These are phyloP conservation scores for Hymenoscyphus repandus DNA, from an alignment of 2,329 filamentous ascomycete genomes.

Conservation along the genomic window DNA sequence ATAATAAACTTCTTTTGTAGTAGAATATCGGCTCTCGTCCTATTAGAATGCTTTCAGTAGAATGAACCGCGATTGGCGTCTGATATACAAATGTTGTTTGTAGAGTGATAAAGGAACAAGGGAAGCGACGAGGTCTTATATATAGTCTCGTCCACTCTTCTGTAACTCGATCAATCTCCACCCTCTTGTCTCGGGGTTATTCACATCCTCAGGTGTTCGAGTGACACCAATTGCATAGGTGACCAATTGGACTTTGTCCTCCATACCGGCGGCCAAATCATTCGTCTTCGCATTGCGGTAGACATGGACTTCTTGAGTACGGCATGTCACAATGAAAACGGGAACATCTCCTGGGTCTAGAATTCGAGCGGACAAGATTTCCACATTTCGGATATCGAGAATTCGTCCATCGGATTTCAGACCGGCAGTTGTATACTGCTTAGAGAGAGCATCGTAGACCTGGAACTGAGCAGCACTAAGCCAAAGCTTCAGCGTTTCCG, in stretches of 20 bases:
- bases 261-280: constrained; percentile 91
- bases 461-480: constrained; percentile 93
- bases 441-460: constrained; percentile 92
- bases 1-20: not conserved
- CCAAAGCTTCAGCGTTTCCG: constrained; percentile 88
- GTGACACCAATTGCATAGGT: constrained; percentile 98
- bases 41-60: not conserved
- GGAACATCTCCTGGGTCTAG: constrained; percentile 83
- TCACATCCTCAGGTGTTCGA: constrained; percentile 87
- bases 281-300: constrained; percentile 89
- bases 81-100: constrained; percentile 1
- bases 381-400: constrained; percentile 89
- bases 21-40: not conserved
- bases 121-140: constrained; percentile 40
- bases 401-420: constrained; percentile 94
- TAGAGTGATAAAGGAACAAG: not conserved
- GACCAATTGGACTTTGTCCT: constrained; percentile 96
- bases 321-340: constrained; percentile 94
- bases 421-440: constrained; percentile 90
- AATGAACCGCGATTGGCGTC: not conserved
- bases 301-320: constrained; percentile 96
- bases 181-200: constrained; percentile 91
- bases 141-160: constrained; percentile 92
- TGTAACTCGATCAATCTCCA: constrained; percentile 98
- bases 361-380: constrained; percentile 75